Evolutionary conservation across 805 yeast species (phyloP), one percentile per base, ranked within the genome.

Genomic region (Starmerella floris): DNA sequence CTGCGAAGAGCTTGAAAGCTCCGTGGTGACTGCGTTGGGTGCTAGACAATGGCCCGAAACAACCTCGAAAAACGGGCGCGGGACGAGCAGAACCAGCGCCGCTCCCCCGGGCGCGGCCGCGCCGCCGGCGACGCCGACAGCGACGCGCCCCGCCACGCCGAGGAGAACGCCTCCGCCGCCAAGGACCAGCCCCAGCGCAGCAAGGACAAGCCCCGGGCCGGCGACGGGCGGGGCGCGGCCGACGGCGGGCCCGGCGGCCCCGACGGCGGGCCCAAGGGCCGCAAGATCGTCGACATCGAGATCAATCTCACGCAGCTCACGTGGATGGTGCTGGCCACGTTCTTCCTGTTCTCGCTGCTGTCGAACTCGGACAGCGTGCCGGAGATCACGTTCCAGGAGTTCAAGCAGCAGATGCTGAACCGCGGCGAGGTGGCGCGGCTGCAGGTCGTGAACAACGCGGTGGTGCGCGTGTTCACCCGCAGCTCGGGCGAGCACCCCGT

Each of bases 401-500:
- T 87, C 68, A 79, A 80, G 59, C 69, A 78, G n/a, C 74, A 77
- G 44, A 78, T 80, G 51, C 65, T 87, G 25, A 83, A 79, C 49
- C 74, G 74, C 51, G 94, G 94, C 4, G 69, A 77, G 39, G 95
- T 87, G 30, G 75, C 78, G 39, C 75, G 72, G 49, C 67, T 85
- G 37, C 69, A 70, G 39, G 94, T 85, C 39, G 70, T 83, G 26
- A 84, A 85, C 62, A 76, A 75, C 51, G 72, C 73, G 48, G 60
- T 71, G 3, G 95, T 83, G 1, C 54, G 59, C 23, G 57, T 56
- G 5, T 53, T 39, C 28, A 46, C 55, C 16, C 52, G 51, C 27
- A 54, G 53, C 41, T 48, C 48, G 22, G 71, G 65, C 49, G 48
- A 45, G 23, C 30, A 22, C 22, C 66, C 76, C 5, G 63, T 70